These are phyloP conservation scores for Alternaria sp. DNA, from an alignment of 2,329 filamentous ascomycete genomes.

Conservation along the genomic window DNA sequence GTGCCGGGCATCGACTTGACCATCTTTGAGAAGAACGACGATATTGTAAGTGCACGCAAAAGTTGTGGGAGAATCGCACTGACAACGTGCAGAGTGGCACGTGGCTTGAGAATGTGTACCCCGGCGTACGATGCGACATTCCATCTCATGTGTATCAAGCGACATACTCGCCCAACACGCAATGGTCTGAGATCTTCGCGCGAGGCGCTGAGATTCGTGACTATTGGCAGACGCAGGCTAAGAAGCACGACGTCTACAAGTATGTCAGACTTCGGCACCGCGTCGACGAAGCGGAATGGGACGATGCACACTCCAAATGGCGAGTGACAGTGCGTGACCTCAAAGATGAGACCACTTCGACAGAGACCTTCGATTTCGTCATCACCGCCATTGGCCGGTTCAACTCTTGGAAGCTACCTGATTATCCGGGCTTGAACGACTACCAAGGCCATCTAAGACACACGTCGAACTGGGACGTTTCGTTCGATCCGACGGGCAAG, in stretches of 20 bases:
- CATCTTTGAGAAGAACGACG: constrained; percentile 57
- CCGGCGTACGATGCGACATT: constrained; percentile 42
- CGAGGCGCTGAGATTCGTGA: constrained; percentile 50
- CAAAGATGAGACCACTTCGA: constrained; percentile 42
- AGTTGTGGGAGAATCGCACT: background rate
- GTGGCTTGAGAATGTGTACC: constrained; percentile 48
- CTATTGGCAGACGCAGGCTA: constrained; percentile 50
- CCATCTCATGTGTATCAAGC: constrained; percentile 50
- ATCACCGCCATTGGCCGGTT: constrained; percentile 45
- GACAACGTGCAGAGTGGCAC: constrained; percentile 30
- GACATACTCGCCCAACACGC: constrained; percentile 53
- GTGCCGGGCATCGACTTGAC: constrained; percentile 69
- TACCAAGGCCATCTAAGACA: constrained; percentile 40
- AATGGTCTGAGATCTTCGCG: constrained; percentile 53
- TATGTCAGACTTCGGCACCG: constrained; percentile 48
- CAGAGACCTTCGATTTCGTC: constrained; percentile 41
- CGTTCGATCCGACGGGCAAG: constrained; percentile 62
- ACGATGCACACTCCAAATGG: constrained; percentile 61
- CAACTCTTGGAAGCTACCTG: constrained; percentile 41
- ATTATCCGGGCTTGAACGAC: constrained; percentile 37
- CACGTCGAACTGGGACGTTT: constrained; percentile 39
- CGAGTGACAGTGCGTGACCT: constrained; percentile 61
- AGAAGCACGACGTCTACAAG: constrained; percentile 49
- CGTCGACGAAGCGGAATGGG: constrained; percentile 50
- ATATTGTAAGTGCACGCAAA: constrained; percentile 26